These are phyloP conservation scores for Goffeauzyma gilvescens DNA, from an alignment of 768 basidiomycete genomes.

Conservation along the genomic window DNA sequence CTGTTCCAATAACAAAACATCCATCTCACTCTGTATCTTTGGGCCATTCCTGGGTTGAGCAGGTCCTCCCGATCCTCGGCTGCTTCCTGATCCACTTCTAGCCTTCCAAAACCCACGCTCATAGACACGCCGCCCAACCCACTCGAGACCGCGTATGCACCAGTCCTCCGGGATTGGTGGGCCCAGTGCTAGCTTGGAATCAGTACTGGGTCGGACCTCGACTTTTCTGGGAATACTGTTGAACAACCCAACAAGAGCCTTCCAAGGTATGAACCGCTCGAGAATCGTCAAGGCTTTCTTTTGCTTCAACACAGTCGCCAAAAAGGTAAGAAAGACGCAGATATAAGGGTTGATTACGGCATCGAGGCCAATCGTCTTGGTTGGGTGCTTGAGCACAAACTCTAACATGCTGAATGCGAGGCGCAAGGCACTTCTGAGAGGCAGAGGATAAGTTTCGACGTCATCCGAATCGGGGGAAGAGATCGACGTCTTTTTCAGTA, in stretches of 20 bases:
- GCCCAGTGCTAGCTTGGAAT: constrained; percentile 47
- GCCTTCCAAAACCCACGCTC: constrained; percentile 87
- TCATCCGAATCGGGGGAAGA: neutral
- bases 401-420: constrained; percentile 62
- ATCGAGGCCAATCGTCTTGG: constrained; percentile 36
- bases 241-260: constrained; percentile 48
- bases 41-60: constrained; percentile 29
- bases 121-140: constrained; percentile 75
- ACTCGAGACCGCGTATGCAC: constrained; percentile 88
- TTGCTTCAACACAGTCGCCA: constrained; percentile 56
- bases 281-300: constrained; percentile 43
- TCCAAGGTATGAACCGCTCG: constrained; percentile 71
- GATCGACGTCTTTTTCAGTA: neutral
- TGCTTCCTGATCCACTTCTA: constrained; percentile 15
- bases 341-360: constrained; percentile 66
- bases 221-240: constrained; percentile 39
- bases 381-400: constrained; percentile 44
- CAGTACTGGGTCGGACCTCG: constrained; percentile 23
- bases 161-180: constrained; percentile 76
- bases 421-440: constrained; percentile 56
- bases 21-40: constrained; percentile 43
- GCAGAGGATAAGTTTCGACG: constrained; percentile 36
- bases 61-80: constrained; percentile 14
- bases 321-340: constrained; percentile 67
- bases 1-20: constrained; percentile 52